Evolutionary conservation across 495 filamentous ascomycete species (phyloP).

Genomic region (Daldinia decipiens): DNA sequence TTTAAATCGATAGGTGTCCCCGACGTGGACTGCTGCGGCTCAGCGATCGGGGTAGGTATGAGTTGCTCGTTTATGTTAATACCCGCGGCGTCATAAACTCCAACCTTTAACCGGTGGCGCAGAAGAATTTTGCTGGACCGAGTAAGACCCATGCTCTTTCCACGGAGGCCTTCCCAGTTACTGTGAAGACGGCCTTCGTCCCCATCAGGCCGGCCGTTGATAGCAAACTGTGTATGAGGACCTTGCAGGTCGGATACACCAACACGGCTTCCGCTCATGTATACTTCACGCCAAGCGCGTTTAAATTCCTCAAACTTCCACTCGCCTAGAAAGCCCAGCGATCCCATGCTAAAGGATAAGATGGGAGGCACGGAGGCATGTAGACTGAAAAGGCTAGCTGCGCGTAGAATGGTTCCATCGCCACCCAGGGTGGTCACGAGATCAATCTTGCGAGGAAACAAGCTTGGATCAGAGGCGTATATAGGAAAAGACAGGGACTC

Average conservation of each 20-base stretch:
- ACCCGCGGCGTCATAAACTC: slow-evolving; percentile 75
- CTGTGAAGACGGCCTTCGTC: slow-evolving; percentile 28
- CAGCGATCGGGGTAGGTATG: slow-evolving; percentile 56
- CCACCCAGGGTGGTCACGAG: slow-evolving; percentile 89
- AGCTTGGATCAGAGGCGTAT: slow-evolving; percentile 65
- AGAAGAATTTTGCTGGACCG: slow-evolving; percentile 82
- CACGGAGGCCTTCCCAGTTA: slow-evolving; percentile 75
- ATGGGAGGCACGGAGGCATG: slow-evolving; percentile 85
- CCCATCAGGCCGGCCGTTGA: slow-evolving; percentile 37
- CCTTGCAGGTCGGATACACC: slow-evolving; percentile 55
- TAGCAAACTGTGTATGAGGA: slow-evolving; percentile 56
- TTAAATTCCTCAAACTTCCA: slow-evolving; percentile 95
- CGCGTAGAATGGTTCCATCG: slow-evolving; percentile 94
- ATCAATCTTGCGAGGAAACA: slow-evolving; percentile 76
- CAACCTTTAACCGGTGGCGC: slow-evolving; percentile 85
- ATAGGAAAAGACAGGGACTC: slow-evolving; percentile 79
- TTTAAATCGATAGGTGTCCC: slow-evolving; percentile 22
- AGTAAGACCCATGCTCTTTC: slow-evolving; percentile 80
- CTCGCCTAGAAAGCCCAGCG: slow-evolving; percentile 92
- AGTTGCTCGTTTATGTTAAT: slow-evolving; percentile 59
- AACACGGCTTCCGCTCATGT: slow-evolving; percentile 84
- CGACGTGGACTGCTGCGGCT: slow-evolving; percentile 53
- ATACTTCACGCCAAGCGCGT: slow-evolving; percentile 88
- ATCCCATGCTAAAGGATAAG: slow-evolving; percentile 96
- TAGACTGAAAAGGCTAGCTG: slow-evolving; percentile 89